Percentiles rank a stretch among this genome's conserved stretches.
Conservation (phyloP, 2,329 filamentous ascomycete species). For the Exophiala xenobiotica region DNA sequence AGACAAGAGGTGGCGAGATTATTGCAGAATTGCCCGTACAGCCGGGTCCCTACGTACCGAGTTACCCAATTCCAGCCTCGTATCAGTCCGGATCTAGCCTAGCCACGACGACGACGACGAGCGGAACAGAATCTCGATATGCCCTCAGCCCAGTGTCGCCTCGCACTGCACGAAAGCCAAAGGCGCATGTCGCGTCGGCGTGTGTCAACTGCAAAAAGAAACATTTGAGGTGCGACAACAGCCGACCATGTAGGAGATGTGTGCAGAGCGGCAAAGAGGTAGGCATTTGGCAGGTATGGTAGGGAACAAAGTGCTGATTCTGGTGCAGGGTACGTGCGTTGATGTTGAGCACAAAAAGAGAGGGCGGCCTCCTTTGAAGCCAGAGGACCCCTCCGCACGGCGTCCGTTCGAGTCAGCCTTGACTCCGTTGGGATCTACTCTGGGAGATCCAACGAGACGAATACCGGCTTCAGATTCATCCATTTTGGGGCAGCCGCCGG, state of each 20-base stretch:
- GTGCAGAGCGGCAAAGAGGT: slow-evolving; percentile 48
- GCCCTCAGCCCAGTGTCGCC: slow-evolving; percentile 33
- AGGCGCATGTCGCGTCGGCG: slow-evolving; percentile 49
- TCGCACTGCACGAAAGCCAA: slow-evolving; percentile 45
- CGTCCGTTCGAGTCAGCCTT: slow-evolving; percentile 14
- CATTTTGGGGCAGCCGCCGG: slow-evolving; percentile 7
- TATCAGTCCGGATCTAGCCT: slow-evolving; percentile 18
- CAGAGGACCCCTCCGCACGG: slow-evolving; percentile 18
- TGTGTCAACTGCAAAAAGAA: slow-evolving; percentile 52
- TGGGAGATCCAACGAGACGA: slow-evolving; percentile 11
- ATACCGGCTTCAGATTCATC: slow-evolving; percentile 13
- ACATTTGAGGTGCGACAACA: slow-evolving; percentile 47
- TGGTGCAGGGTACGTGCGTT: slow-evolving; percentile 41
- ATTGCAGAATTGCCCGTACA: slow-evolving; percentile 12
- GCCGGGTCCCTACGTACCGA: slow-evolving; percentile 16
- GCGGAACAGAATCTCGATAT: slow-evolving; percentile 13
- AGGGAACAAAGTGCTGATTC: slow-evolving; percentile 15
- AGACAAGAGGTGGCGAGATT: slow-evolving; percentile 21
- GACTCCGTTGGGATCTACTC: slow-evolving; percentile 5
- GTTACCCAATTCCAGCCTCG: slow-evolving; percentile 19
- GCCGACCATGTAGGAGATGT: slow-evolving; percentile 47
- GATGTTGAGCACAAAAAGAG: slow-evolving; percentile 51
- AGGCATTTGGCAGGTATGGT: slow-evolving; percentile 28
- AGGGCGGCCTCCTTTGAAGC: slow-evolving; percentile 26
- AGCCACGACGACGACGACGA: slow-evolving; percentile 28